Evolutionary conservation across 352 stramenopile species (phyloP), one percentile per base, ranked within the genome.

Genomic region (Thalassiosira livingstoniorum): DNA sequence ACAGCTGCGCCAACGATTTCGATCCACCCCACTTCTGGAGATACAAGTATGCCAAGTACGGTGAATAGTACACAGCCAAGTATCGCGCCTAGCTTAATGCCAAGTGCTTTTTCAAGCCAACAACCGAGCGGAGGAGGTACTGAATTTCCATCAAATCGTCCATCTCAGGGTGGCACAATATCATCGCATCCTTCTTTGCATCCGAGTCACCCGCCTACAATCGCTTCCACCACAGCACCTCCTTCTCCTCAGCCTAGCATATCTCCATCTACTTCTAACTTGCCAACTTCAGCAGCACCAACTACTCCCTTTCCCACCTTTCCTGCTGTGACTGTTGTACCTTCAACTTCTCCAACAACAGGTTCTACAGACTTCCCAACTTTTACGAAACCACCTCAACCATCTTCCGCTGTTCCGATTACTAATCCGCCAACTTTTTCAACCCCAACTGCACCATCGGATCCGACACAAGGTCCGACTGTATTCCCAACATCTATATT

Each of bases 1-100:
- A 78, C 69, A 39, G 42, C n/a, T 64, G 51, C 57, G 1, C 69
- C 69, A 55, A 78, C 65, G 35, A 74, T 37, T 29, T 74, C 65
- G 2, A 54, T 53, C 7, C 51, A 64, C 47, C 65, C 65, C 11
- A 55, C 21, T 2, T 31, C 31, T 21, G 21, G 35, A 0, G 37
- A 45, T 25, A 70, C 39, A 42, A 25, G 18, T 21, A 15, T 21
- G 21, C 60, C 34, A 34, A 68, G 21, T n/a, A 2, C 23, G 15
- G 29, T 27, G 4, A 51, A 32, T 27, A 37, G n/a, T 31, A 27
- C 32, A 18, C 60, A 32, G 4, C 51, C 60, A 45, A 39, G 27
- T 25, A 1, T 18, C 23, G 21, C 32, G 0, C 25, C 57, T n/a
- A 45, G 23, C 27, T 45, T 65, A 23, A 25, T 35, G 2, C 25